phyloP scores from a whole-genome alignment of 441 rosid genomes.

The Gossypium davidsonii region DNA sequence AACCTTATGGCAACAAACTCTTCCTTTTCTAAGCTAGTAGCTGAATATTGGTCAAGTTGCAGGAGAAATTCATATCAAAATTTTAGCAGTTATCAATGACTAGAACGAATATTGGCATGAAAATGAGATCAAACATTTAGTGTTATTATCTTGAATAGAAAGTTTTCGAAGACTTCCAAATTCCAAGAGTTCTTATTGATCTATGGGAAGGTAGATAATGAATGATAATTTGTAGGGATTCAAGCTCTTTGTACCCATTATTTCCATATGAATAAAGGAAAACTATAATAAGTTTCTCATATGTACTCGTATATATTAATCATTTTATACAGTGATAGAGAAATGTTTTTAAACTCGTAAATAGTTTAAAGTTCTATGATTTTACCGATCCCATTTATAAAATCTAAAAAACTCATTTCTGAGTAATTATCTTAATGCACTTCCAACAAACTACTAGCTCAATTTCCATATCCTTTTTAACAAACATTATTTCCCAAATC shows the following conservation, averaged over 20 bases:
- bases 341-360: background rate
- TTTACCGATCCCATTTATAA: no score
- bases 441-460: background rate
- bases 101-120: background rate
- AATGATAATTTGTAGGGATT: background rate
- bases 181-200: background rate
- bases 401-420: no score
- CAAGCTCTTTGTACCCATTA: background rate
- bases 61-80: slow-evolving; percentile 32
- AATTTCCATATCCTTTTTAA: background rate
- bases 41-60: slow-evolving; percentile 86
- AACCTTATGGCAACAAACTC: slow-evolving; percentile 66
- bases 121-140: background rate
- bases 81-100: slow-evolving; percentile 9
- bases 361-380: background rate
- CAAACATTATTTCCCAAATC: background rate
- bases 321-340: background rate
- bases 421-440: background rate
- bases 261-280: background rate
- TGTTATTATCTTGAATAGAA: background rate
- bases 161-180: background rate
- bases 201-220: background rate
- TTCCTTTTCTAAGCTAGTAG: slow-evolving; percentile 74
- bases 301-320: background rate
- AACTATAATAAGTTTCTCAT: background rate